Evolutionary conservation across 2,329 filamentous ascomycete genomes (phyloP).

Genomic region (Penicillium sp.): DNA sequence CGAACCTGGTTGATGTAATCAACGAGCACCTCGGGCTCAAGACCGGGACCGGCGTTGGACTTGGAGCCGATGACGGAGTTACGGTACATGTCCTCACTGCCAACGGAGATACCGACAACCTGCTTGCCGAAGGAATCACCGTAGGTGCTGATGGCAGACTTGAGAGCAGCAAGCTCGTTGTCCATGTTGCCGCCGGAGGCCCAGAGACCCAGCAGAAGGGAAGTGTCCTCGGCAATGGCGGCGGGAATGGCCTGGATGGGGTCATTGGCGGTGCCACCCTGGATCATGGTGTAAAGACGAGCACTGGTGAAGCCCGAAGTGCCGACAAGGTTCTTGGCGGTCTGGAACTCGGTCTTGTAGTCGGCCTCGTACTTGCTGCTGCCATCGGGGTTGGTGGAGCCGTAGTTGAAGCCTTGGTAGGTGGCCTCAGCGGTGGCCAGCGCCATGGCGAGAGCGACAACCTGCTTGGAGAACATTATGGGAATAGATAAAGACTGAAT

Average conservation of each 20-base stretch:
- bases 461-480: conserved; percentile 35
- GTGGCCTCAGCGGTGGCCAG: conserved; percentile 36
- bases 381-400: conserved; percentile 40
- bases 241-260: conserved; percentile 75
- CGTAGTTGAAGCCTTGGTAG: conserved; percentile 51
- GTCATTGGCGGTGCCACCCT: conserved; percentile 58
- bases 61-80: conserved; percentile 67
- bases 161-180: conserved; percentile 73
- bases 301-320: conserved; percentile 47
- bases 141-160: conserved; percentile 66
- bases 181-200: conserved; percentile 68
- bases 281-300: conserved; percentile 63
- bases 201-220: conserved; percentile 81
- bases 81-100: conserved; percentile 83
- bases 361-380: conserved; percentile 44
- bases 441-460: conserved; percentile 36
- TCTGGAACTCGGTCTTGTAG: conserved; percentile 47
- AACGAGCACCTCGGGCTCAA: conserved; percentile 60
- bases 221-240: conserved; percentile 75
- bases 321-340: conserved; percentile 44
- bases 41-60: conserved; percentile 62
- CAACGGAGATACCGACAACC: conserved; percentile 80
- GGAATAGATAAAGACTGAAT: conserved; percentile 11
- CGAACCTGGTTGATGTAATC: conserved; percentile 70
- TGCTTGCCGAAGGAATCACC: conserved; percentile 57